phyloP scores from a whole-genome alignment of 129 eudicot species.

The Tanacetum coccineum region DNA sequence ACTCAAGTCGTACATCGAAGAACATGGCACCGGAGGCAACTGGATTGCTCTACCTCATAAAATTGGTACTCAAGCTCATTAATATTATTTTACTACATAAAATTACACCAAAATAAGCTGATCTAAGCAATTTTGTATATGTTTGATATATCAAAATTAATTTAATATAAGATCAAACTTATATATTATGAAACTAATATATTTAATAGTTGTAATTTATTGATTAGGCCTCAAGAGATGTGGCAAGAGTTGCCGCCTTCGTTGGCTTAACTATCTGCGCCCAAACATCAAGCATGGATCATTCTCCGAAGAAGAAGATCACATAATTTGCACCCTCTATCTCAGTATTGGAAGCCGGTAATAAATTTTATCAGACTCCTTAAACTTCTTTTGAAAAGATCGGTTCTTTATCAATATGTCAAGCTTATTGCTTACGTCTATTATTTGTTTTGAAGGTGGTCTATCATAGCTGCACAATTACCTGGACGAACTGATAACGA shows the following conservation, averaged over 20 bases:
- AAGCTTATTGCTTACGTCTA: background rate
- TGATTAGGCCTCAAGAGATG: constrained; percentile 80
- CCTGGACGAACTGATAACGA: constrained; percentile 90
- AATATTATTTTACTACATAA: constrained; percentile 20
- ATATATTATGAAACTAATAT: background rate
- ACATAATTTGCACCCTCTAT: constrained; percentile 78
- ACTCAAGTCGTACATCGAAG: constrained; percentile 70
- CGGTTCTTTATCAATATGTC: constrained; percentile 7
- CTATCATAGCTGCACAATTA: constrained; percentile 80
- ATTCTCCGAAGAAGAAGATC: constrained; percentile 88
- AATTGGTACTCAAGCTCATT: constrained; percentile 43
- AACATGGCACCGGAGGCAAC: constrained; percentile 90
- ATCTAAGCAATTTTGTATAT: constrained; percentile 3
- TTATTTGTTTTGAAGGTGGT: constrained; percentile 53
- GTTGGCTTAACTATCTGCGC: constrained; percentile 92
- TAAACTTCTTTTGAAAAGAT: background rate
- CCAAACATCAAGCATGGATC: constrained; percentile 95
- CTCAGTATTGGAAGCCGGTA: constrained; percentile 89
- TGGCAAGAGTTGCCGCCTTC: constrained; percentile 90
- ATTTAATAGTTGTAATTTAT: constrained; percentile 8
- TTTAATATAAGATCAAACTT: constrained; percentile 7
- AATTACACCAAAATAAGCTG: constrained; percentile 14
- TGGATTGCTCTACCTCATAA: constrained; percentile 92
- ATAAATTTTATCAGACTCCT: background rate
- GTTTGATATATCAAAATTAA: constrained; percentile 2